Percentiles rank a stretch among this genome's conserved stretches.
Conservation (phyloP, 495 filamentous ascomycete genomes). For the Letharia lupina region DNA sequence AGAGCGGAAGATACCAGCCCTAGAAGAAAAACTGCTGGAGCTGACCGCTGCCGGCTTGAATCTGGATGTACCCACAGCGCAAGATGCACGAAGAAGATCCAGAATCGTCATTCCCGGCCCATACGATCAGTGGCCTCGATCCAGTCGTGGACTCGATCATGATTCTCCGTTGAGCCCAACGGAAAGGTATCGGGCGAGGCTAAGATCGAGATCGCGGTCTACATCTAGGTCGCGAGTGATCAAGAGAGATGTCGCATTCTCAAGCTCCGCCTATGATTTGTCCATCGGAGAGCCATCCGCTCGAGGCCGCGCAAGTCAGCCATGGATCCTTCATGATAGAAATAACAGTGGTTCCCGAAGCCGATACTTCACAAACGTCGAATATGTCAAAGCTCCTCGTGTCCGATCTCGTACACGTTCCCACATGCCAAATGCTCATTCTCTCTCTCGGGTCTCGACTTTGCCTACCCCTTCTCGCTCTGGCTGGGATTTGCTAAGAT, state of each 20-base stretch:
- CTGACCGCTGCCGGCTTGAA: neutral
- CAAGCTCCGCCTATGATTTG: neutral
- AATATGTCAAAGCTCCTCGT: neutral
- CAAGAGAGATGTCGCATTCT: conserved; percentile 3
- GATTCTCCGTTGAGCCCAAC: neutral
- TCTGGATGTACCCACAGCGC: neutral
- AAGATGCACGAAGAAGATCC: neutral
- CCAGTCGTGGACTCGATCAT: neutral
- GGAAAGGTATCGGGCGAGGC: neutral
- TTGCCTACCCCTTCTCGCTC: neutral
- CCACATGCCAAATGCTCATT: neutral
- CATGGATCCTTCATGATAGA: neutral
- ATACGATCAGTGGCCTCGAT: neutral
- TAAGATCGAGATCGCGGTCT: conserved; percentile 9
- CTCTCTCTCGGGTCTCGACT: neutral
- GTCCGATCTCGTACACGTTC: neutral
- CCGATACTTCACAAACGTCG: conserved; percentile 1
- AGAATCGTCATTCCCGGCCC: neutral
- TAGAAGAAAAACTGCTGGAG: conserved; percentile 2
- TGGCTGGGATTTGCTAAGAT: conserved; percentile 10
- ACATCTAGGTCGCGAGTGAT: conserved; percentile 1
- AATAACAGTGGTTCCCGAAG: neutral
- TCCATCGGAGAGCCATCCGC: neutral
- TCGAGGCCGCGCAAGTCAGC: neutral
- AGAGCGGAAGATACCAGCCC: conserved; percentile 9